phyloP scores from a whole-genome alignment of 805 yeast genomes.

The Pichia gijzeniarum region DNA sequence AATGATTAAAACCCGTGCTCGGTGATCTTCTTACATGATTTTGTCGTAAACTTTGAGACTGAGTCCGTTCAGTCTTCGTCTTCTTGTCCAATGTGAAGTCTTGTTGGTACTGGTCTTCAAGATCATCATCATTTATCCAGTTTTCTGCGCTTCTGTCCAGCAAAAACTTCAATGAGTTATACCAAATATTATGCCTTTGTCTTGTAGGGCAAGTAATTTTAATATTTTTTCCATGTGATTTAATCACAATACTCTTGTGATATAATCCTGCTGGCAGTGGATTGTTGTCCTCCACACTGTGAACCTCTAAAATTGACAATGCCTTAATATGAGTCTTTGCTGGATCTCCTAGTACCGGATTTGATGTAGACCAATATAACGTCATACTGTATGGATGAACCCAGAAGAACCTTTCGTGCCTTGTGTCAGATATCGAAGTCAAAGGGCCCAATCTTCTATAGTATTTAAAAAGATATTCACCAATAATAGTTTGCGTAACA shows the following conservation, averaged over 20 bases:
- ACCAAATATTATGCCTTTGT: constrained; percentile 88
- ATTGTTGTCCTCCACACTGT: constrained; percentile 75
- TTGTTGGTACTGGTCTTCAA: constrained; percentile 31
- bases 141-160: constrained; percentile 60
- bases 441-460: constrained; percentile 72
- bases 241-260: constrained; percentile 75
- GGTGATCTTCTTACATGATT: constrained; percentile 20
- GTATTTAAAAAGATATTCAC: constrained; percentile 84
- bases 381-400: constrained; percentile 91
- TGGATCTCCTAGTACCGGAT: constrained; percentile 71
- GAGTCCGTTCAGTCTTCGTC: constrained; percentile 25
- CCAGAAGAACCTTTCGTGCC: constrained; percentile 95
- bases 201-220: constrained; percentile 84
- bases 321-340: constrained; percentile 64
- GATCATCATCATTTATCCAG: constrained; percentile 41
- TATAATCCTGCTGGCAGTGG: constrained; percentile 86
- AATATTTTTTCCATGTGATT: constrained; percentile 53
- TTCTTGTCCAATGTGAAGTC: constrained; percentile 24
- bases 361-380: constrained; percentile 78
- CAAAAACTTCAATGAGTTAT: constrained; percentile 70
- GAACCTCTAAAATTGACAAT: constrained; percentile 71
- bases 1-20: constrained; percentile 1
- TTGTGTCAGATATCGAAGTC: constrained; percentile 64
- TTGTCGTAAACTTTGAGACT: constrained; percentile 25
- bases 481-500: constrained; percentile 87